Evolutionary conservation across 78 protist species (phyloP).

Genomic region (Dictyostelium brefeldianum): DNA sequence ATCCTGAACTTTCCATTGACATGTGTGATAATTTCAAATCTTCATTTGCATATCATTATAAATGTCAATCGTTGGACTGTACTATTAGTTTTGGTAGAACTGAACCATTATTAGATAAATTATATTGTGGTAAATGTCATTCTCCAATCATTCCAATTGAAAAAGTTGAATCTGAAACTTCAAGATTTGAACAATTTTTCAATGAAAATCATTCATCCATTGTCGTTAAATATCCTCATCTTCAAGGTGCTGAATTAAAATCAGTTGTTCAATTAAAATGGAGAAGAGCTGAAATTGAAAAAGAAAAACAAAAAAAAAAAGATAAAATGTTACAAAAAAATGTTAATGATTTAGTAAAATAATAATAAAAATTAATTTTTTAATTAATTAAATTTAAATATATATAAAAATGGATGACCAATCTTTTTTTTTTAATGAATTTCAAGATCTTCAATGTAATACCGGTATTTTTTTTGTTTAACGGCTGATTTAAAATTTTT

Average conservation of each 20-base stretch:
- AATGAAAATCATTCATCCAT: not conserved
- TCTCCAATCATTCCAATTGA: slow-evolving; percentile 56
- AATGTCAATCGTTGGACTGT: slow-evolving; percentile 41
- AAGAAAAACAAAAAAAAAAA: slow-evolving; percentile 18
- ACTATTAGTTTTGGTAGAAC: slow-evolving; percentile 38
- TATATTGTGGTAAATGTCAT: slow-evolving; percentile 51
- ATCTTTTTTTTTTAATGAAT: no score
- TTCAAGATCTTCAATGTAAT: no score
- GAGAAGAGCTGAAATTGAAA: not conserved
- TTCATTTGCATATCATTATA: slow-evolving; percentile 37
- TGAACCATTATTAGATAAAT: not conserved
- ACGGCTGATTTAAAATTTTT: no score
- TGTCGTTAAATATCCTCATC: not conserved
- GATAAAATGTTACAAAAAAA: not conserved
- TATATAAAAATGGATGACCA: no score
- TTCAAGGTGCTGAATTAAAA: slow-evolving; percentile 1
- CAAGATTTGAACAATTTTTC: slow-evolving; percentile 10
- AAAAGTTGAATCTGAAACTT: not conserved
- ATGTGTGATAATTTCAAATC: slow-evolving; percentile 62
- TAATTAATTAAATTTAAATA: no score
- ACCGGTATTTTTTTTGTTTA: no score
- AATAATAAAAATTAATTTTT: no score
- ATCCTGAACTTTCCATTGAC: slow-evolving; percentile 73
- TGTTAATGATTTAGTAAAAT: no score
- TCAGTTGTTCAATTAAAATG: slow-evolving; percentile 31